Conservation (phyloP, 495 filamentous ascomycete species). For the Amniculicola lignicola region DNA sequence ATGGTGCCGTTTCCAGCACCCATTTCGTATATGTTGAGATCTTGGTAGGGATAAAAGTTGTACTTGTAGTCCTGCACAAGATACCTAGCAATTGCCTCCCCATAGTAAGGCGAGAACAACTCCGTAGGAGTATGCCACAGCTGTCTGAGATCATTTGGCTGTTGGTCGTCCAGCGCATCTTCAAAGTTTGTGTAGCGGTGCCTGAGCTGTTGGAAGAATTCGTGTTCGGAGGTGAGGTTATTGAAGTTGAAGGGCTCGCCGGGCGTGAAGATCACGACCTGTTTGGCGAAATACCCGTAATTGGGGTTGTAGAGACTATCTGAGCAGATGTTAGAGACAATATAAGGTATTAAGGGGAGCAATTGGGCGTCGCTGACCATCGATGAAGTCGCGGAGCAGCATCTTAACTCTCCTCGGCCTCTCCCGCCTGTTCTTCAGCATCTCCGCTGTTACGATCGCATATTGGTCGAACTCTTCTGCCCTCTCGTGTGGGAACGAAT, state of each 20-base stretch:
- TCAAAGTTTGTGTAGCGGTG: conserved; percentile 85
- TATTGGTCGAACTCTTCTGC: conserved; percentile 72
- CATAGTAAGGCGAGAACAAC: conserved; percentile 94
- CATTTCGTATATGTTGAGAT: conserved; percentile 98
- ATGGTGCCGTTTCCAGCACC: conserved; percentile 95
- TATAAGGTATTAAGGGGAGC: conserved; percentile 1
- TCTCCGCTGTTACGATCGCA: conserved; percentile 78
- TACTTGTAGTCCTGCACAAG: conserved; percentile 94
- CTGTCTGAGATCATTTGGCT: conserved; percentile 74
- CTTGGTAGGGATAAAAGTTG: conserved; percentile 88
- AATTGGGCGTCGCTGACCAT: conserved; percentile 56
- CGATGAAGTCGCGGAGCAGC: conserved; percentile 94
- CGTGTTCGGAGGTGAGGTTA: conserved; percentile 70
- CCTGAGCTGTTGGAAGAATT: conserved; percentile 73
- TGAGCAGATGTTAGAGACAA: conserved; percentile 41
- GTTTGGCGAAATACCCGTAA: conserved; percentile 98
- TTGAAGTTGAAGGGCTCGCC: conserved; percentile 93
- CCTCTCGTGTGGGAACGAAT: conserved; percentile 69
- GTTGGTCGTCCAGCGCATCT: conserved; percentile 70
- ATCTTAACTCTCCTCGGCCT: conserved; percentile 90
- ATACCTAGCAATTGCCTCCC: conserved; percentile 92
- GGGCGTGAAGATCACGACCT: conserved; percentile 91
- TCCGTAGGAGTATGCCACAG: conserved; percentile 99
- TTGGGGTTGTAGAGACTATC: conserved; percentile 95
- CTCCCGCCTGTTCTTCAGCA: conserved; percentile 65